Conservation (phyloP, 768 basidiomycete species). For the Hypholoma sublateritium region DNA sequence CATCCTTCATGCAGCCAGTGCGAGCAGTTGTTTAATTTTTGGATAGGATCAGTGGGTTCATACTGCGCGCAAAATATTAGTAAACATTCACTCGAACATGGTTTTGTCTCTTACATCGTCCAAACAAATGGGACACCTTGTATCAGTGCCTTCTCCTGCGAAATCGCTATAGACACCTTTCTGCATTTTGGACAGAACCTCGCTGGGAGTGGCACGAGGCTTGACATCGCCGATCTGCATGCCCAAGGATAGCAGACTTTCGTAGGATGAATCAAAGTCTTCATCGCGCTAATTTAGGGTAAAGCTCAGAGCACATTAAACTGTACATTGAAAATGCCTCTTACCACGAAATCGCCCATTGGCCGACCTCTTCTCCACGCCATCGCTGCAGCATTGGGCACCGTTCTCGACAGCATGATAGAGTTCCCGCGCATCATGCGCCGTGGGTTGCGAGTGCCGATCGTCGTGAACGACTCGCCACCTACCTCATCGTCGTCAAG, state of each 20-base stretch:
- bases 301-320: neutral
- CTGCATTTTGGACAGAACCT: slow-evolving; percentile 60
- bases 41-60: slow-evolving; percentile 53
- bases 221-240: slow-evolving; percentile 67
- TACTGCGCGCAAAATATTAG: slow-evolving; percentile 45
- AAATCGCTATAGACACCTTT: slow-evolving; percentile 68
- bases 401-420: neutral
- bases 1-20: slow-evolving; percentile 84
- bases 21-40: slow-evolving; percentile 67
- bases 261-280: slow-evolving; percentile 76
- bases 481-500: neutral
- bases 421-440: neutral
- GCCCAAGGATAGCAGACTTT: slow-evolving; percentile 59
- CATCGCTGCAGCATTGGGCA: neutral
- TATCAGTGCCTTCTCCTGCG: slow-evolving; percentile 63
- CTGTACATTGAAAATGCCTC: slow-evolving; percentile 15
- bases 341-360: slow-evolving; percentile 54
- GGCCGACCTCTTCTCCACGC: slow-evolving; percentile 15
- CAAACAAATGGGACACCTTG: slow-evolving; percentile 80
- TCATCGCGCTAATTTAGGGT: slow-evolving; percentile 58
- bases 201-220: slow-evolving; percentile 60
- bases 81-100: slow-evolving; percentile 8
- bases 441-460: neutral
- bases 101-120: slow-evolving; percentile 62
- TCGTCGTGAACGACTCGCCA: neutral